Evolutionary conservation across 139 green algal genomes (phyloP), one percentile per base, ranked within the genome.

Genomic region (Coelastrella sp.): DNA sequence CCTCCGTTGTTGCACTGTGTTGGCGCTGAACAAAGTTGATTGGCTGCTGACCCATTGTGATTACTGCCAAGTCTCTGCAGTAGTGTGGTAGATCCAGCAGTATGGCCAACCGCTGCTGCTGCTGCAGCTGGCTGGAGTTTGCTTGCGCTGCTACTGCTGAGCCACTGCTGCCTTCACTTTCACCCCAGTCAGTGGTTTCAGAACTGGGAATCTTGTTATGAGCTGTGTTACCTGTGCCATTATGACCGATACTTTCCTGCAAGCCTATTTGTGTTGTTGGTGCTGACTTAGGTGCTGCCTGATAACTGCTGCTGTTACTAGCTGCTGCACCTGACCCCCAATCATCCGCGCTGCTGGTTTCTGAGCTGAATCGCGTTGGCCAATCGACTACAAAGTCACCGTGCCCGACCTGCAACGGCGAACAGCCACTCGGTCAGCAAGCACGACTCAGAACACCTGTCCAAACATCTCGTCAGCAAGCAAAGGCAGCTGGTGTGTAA

Each of bases 351-450:
- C 47, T 71, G 56, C 10, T 78, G 19, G 17, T 11, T n/a, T 10
- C 73, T 54, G 8, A 71, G 3, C 10, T 22, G 13, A 79, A 58
- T 23, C 68, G 23, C 7, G 22, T 47, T 20, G 89, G 89, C 93
- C 92, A 95, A 14, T 89, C 58, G 0, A 92, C 88, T 19, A 95
- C 94, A 91, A 96, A 96, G 64, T 95, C 93, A 19, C 76, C 94
- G 56, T 96, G 94, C 2, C 65, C 86, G 5, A 93, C 92, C 73
- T 93, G 86, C 65, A 16, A 77, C 19, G 16, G 71, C 71, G 17
- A 77, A 11, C 16, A 77, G 6, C 19, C 13, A 77, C 10, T 22
- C 16, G 16, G 16, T 16, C 16, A 22, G 71, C n/a, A 3, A 1
- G 71, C 6, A 23, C 16, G 16, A 23, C 14, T 10, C 16, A 32